phyloP scores from a whole-genome alignment of 192 early-diverging fungal species.

The Hyaloraphidium curvatum region DNA sequence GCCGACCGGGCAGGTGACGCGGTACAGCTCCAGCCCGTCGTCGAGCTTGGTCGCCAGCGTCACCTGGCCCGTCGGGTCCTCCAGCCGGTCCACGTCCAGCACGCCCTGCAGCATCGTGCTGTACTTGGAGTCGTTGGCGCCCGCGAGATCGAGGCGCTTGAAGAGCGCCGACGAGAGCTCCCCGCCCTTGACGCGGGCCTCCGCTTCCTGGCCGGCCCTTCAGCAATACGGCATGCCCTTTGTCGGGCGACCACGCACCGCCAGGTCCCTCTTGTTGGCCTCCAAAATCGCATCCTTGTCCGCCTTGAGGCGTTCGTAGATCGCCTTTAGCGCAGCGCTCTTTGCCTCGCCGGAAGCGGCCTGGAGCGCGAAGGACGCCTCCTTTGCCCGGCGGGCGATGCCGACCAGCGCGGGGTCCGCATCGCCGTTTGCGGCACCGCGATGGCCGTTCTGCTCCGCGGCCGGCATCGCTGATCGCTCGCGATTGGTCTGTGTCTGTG shows the following conservation, averaged over 20 bases:
- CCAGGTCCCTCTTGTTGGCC: slow-evolving; percentile 62
- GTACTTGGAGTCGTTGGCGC: slow-evolving; percentile 57
- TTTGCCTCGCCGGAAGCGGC: slow-evolving; percentile 51
- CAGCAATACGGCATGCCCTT: neutral
- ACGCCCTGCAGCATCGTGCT: slow-evolving; percentile 73
- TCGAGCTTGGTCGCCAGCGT: slow-evolving; percentile 61
- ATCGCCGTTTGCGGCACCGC: neutral
- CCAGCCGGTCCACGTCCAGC: slow-evolving; percentile 62
- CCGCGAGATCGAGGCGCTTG: slow-evolving; percentile 73
- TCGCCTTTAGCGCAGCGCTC: slow-evolving; percentile 46
- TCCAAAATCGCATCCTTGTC: slow-evolving; percentile 45
- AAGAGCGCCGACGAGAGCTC: slow-evolving; percentile 54
- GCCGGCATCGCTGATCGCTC: too few relatives aligned
- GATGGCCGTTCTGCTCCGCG: too few relatives aligned
- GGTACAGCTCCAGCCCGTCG: slow-evolving; percentile 66
- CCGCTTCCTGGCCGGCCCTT: slow-evolving; percentile 27
- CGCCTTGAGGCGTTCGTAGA: slow-evolving; percentile 43
- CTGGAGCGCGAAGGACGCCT: slow-evolving; percentile 52
- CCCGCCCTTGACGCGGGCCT: slow-evolving; percentile 47
- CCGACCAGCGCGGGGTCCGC: neutral
- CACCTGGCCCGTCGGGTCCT: slow-evolving; percentile 69
- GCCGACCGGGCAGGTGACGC: slow-evolving; percentile 82
- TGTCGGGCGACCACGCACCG: slow-evolving; percentile 17
- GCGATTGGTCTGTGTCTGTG: too few relatives aligned
- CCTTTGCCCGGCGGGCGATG: slow-evolving; percentile 38